Evolutionary conservation across 2,329 filamentous ascomycete species (phyloP).

Genomic region (Raffaelea albimanens): DNA sequence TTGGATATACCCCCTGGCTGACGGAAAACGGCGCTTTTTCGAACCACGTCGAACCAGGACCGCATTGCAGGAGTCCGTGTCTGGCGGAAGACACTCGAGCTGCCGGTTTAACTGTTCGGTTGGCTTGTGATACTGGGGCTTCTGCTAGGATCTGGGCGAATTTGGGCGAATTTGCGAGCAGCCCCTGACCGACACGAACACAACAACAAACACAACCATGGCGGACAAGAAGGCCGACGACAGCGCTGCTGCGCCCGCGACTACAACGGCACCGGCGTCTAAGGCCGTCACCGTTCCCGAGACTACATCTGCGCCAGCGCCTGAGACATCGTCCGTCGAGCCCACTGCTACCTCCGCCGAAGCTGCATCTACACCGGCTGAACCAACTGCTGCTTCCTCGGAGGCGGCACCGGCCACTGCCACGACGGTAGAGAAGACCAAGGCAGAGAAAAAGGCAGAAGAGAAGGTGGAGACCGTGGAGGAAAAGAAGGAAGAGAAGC

Average conservation of each 20-base stretch:
- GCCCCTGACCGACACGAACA: neutral
- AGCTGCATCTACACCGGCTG: neutral
- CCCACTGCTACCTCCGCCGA: no score
- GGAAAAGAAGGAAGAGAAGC: constrained; percentile 15
- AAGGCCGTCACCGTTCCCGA: no score
- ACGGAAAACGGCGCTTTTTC: no score
- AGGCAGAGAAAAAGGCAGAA: neutral
- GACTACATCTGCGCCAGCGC: no score
- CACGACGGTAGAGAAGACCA: no score
- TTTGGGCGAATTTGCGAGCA: neutral
- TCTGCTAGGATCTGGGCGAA: neutral
- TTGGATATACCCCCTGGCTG: no score
- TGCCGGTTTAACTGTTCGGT: no score
- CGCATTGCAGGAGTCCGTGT: no score
- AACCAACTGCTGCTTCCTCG: constrained; percentile 11
- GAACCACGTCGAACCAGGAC: no score
- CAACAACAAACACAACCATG: neutral
- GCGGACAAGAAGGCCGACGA: neutral
- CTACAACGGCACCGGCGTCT: neutral
- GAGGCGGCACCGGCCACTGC: constrained; percentile 5
- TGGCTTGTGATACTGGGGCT: no score
- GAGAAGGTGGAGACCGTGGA: constrained; percentile 7
- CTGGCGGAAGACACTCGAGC: no score
- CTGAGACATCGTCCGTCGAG: no score
- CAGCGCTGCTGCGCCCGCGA: neutral